These are phyloP conservation scores for Pseudogymnoascus sp. DNA, from an alignment of 2,329 filamentous ascomycete genomes.

Conservation along the genomic window DNA sequence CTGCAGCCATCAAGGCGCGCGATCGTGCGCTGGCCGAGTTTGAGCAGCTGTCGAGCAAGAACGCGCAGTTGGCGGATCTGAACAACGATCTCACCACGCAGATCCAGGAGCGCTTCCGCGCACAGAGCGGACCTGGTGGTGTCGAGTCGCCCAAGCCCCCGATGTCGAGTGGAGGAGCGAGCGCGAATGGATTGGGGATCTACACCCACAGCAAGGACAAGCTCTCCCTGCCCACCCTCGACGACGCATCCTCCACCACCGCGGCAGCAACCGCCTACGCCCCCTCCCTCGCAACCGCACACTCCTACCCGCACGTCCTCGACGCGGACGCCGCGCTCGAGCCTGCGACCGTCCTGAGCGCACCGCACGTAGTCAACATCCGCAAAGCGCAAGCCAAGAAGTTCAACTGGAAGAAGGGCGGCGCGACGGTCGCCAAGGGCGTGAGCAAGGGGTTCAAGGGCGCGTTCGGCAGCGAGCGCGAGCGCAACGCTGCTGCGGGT, in stretches of 20 bases:
- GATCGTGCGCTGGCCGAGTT: slow-evolving; percentile 93
- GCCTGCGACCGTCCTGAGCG: slow-evolving; percentile 25
- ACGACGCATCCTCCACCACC: background rate
- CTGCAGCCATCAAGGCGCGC: slow-evolving; percentile 71
- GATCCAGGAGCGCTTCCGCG: slow-evolving; percentile 88
- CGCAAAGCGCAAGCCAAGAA: slow-evolving; percentile 86
- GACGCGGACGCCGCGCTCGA: background rate
- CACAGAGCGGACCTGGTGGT: slow-evolving; percentile 45
- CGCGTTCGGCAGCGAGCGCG: slow-evolving; percentile 65
- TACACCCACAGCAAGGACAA: slow-evolving; percentile 46
- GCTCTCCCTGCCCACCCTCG: slow-evolving; percentile 16
- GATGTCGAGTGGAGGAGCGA: slow-evolving; percentile 17
- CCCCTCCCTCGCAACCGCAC: slow-evolving; percentile 19
- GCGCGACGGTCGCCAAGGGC: slow-evolving; percentile 87
- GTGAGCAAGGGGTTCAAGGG: slow-evolving; percentile 91
- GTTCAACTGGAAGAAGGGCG: slow-evolving; percentile 98
- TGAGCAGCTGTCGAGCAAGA: slow-evolving; percentile 88
- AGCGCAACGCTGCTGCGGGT: slow-evolving; percentile 38
- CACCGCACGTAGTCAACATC: slow-evolving; percentile 90
- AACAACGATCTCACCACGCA: slow-evolving; percentile 93
- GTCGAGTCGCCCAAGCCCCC: slow-evolving; percentile 33
- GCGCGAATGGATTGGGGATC: slow-evolving; percentile 47
- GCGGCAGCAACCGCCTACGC: background rate
- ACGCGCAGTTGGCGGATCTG: slow-evolving; percentile 85
- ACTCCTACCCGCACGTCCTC: slow-evolving; percentile 25